Base-by-base conservation (phyloP, 208 protist species). In the Tritrichomonas musculus region DNA sequence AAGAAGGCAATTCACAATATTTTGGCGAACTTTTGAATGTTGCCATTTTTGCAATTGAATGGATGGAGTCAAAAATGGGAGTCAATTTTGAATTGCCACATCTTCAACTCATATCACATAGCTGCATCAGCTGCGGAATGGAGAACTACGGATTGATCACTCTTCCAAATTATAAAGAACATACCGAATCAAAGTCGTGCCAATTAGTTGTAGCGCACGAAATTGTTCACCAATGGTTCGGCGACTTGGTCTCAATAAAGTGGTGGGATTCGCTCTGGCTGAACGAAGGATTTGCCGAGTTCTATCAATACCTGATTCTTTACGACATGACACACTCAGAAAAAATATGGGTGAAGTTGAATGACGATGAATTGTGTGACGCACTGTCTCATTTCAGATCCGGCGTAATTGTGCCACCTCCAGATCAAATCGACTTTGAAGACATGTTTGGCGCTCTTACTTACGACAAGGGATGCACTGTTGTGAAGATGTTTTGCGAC, bases 221-320 rank as follows among this genome's bases (percentile, higher is more conserved):
- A 33, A 41, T 93, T 47, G 92, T 64, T 36, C 92, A 93, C 60
- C 92, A 93, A 77, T 93, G 92, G 92, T 66, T 30, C 39, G 92
- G 92, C 8, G 64, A 93, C 64, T 75, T 25, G 1, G 92, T 93
- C 11, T 75, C 92, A 33, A 22, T 44, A 33, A 73, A 93, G 41
- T 69, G 36, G 39, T 93, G 92, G 92, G 64, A 93, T 39, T 36
- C 25, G 25, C 30, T 93, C 33, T 93, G 92, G 92, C 92, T 39
- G 53, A 55, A n/a, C n/a, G n/a, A n/a, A n/a, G n/a, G n/a, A n/a
- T n/a, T n/a, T n/a, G n/a, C n/a, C n/a, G n/a, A n/a, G 36, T 53
- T 93, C 64, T 65, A 77, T 39, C 55, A 27, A 77, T 75, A 66
- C 20, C 50, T 93, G 5, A 44, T 57, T 30, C 47, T 66, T 50